A percentile compares a stretch with the other conserved stretches of the same genome.
Evolutionary conservation across 1,284 basidiomycete species (phyloP).

Genomic region (Sporisorium scitamineum): DNA sequence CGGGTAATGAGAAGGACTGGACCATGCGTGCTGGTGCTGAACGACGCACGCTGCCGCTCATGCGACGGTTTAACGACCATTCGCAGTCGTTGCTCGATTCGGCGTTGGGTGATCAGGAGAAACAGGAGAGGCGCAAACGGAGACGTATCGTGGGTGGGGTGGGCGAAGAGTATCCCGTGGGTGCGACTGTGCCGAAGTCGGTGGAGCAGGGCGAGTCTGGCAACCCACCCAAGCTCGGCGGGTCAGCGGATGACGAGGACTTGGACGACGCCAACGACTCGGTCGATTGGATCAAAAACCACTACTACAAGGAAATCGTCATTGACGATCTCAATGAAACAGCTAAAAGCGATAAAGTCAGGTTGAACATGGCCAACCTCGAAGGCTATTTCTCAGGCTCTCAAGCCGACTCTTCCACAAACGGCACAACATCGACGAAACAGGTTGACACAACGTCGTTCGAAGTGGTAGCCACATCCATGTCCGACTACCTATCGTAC

Average conservation of each 20-base stretch:
- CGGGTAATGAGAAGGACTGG: slow-evolving; percentile 85
- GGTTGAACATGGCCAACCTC: slow-evolving; percentile 77
- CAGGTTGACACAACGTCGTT: slow-evolving; percentile 33
- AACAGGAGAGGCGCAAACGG: slow-evolving; percentile 33
- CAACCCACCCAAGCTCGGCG: slow-evolving; percentile 25
- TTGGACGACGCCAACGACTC: slow-evolving; percentile 28
- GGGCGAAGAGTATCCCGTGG: slow-evolving; percentile 57
- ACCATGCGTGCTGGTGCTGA: slow-evolving; percentile 97
- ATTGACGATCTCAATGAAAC: slow-evolving; percentile 85
- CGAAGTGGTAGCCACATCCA: background rate
- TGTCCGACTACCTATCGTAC: slow-evolving; percentile 20
- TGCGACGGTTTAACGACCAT: slow-evolving; percentile 97
- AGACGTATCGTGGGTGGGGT: slow-evolving; percentile 62
- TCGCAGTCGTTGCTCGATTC: slow-evolving; percentile 84
- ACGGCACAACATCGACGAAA: slow-evolving; percentile 28
- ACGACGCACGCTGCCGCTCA: slow-evolving; percentile 86
- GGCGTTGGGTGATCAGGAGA: slow-evolving; percentile 64
- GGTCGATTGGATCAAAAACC: slow-evolving; percentile 40
- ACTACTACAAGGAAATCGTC: slow-evolving; percentile 80
- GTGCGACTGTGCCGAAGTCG: slow-evolving; percentile 2
- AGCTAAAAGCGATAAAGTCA: slow-evolving; percentile 76
- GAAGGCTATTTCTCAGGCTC: slow-evolving; percentile 33
- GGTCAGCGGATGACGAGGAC: slow-evolving; percentile 13
- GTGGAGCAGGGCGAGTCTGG: slow-evolving; percentile 14
- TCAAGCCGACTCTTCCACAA: background rate